Evolutionary conservation across 1,284 basidiomycete species (phyloP).

Genomic region (Leccinum solheimii): DNA sequence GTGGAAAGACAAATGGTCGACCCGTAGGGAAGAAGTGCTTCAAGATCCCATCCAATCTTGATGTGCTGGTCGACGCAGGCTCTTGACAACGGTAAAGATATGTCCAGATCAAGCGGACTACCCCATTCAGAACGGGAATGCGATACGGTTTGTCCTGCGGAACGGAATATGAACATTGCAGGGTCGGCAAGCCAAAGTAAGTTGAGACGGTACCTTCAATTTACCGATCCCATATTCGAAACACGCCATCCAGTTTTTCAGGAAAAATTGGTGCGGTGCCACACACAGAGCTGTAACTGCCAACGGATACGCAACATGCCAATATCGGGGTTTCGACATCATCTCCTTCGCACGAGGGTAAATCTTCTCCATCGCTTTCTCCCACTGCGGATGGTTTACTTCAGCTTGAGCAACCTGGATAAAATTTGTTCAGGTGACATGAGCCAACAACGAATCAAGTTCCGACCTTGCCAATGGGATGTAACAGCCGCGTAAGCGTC

Average conservation of each 20-base stretch:
- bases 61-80: constrained; percentile 72
- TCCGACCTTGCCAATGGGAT: constrained; percentile 85
- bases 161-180: neutral
- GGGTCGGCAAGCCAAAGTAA: neutral
- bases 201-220: constrained; percentile 61
- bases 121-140: constrained; percentile 78
- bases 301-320: constrained; percentile 86
- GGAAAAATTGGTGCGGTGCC: constrained; percentile 83
- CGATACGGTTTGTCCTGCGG: constrained; percentile 76
- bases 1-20: constrained; percentile 60
- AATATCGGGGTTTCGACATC: constrained; percentile 89
- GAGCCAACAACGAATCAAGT: neutral
- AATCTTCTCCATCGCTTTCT: constrained; percentile 85
- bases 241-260: constrained; percentile 77
- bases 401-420: constrained; percentile 89
- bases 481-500: constrained; percentile 75
- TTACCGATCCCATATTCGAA: constrained; percentile 74
- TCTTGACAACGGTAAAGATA: constrained; percentile 94
- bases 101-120: constrained; percentile 87
- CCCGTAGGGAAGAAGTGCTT: constrained; percentile 81
- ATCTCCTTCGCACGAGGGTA: constrained; percentile 85
- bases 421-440: constrained; percentile 6
- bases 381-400: constrained; percentile 95
- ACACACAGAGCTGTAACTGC: constrained; percentile 85
- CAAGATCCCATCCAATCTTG: constrained; percentile 77